Evolutionary conservation across 345 rosid genomes (phyloP).

Genomic region (Kernera saxatilis): DNA sequence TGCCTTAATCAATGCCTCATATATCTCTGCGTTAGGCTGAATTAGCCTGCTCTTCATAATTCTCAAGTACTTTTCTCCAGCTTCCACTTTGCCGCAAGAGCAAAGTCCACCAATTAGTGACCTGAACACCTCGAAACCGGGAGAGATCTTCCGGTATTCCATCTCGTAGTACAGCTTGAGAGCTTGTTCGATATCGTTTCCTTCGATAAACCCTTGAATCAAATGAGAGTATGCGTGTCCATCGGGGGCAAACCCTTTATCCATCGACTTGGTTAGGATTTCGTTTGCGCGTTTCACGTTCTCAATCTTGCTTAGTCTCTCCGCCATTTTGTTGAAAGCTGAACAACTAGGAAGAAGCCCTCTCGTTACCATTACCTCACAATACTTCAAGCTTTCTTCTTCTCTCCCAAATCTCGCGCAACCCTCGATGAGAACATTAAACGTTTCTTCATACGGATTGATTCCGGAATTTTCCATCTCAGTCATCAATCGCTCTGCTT

Average conservation of each 20-base stretch:
- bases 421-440: constrained; percentile 43
- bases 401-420: constrained; percentile 46
- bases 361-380: constrained; percentile 42
- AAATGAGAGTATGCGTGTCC: constrained; percentile 45
- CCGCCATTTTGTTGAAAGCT: constrained; percentile 49
- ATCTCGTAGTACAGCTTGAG: constrained; percentile 68
- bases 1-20: constrained; percentile 34
- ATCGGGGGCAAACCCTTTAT: constrained; percentile 51
- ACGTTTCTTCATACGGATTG: constrained; percentile 56
- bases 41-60: constrained; percentile 36
- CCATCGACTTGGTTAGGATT: constrained; percentile 41
- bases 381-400: constrained; percentile 38
- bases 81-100: constrained; percentile 39
- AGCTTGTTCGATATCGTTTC: constrained; percentile 45
- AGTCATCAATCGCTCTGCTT: constrained; percentile 40
- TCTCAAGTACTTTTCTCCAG: constrained; percentile 54
- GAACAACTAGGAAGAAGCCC: constrained; percentile 47
- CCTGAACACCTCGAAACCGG: constrained; percentile 35
- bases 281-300: constrained; percentile 39
- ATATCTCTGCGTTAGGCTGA: constrained; percentile 35
- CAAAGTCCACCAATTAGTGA: constrained; percentile 47
- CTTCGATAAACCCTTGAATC: constrained; percentile 44
- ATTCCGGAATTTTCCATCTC: constrained; percentile 53
- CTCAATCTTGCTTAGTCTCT: constrained; percentile 33
- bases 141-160: constrained; percentile 43